Base-by-base conservation (phyloP, 129 eudicot species). In the Calendula officinalis region DNA sequence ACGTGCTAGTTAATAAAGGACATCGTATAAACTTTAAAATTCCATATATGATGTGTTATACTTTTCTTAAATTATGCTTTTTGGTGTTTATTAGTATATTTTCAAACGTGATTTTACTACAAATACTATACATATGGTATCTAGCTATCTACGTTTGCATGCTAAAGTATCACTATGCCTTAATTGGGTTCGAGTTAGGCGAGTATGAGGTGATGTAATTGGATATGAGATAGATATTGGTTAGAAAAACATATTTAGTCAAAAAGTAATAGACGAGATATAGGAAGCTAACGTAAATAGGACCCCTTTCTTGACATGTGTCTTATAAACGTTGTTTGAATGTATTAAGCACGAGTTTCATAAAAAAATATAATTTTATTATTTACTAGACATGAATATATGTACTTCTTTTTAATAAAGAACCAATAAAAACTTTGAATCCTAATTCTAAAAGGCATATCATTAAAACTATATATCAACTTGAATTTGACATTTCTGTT, bases 121-220 rank as follows among this genome's bases (percentile, higher is more conserved):
- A 44, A 43, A 43, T 41, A 14, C 64, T 13, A 55, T 42, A 13
- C 14, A 30, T 42, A 41, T 41, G 35, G 55, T 44, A 43, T 43
- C 44, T 43, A 7, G 16, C 34, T 68, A 14, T 55, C 64, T 55
- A 14, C 55, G 35, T 53, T 68, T 68, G 64, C 32, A 32, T 5
- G 42, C 42, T 67, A 67, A 67, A 53, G 63, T 9, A 5, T 66
- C 64, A n/a, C 32, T 16, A 54, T 13, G 32, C 8, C 14, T 9
- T 14, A 38, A 38, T 59, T 38, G 15, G 33, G 64, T 59, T 39
- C 13, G 7, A 68, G 73, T 68, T 68, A 68, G 73, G 73, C 64
- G 54, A 68, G 12, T 14, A 48, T 42, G 72, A 43, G 62, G 30
- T 8, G 43, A 55, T 55, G 60, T 64, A 64, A 37, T 36, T 54